Conservation (phyloP, 2,329 filamentous ascomycete species). For the Tricladium varicosporioides region DNA sequence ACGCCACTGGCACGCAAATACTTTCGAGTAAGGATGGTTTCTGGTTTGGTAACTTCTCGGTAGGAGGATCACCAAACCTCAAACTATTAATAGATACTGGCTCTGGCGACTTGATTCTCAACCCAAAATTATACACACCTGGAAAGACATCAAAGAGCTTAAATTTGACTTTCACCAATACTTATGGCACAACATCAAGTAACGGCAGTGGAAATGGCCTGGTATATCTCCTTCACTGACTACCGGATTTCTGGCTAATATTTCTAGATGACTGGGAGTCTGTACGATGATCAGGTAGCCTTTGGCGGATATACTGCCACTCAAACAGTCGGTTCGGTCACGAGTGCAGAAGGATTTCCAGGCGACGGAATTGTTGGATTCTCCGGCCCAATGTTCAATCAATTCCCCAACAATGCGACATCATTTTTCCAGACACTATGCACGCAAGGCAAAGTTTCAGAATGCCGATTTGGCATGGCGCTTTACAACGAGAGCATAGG, state of each 20-base stretch:
- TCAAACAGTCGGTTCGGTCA: conserved; percentile 5
- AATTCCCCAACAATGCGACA: conserved; percentile 2
- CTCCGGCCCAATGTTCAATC: not conserved
- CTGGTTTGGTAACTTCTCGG: conserved; percentile 14
- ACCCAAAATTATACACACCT: conserved; percentile 10
- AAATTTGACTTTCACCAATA: conserved; percentile 1
- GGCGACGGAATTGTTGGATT: conserved; percentile 9
- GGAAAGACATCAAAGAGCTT: not conserved
- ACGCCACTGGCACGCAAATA: not conserved
- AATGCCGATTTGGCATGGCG: conserved; percentile 10
- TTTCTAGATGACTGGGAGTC: conserved; percentile 1
- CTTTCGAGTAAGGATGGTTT: conserved; percentile 5
- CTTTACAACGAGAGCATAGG: not conserved
- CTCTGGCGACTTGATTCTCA: conserved; percentile 15
- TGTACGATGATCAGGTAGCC: conserved; percentile 7
- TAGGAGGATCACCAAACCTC: conserved; percentile 7
- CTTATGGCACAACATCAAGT: conserved; percentile 3
- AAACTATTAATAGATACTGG: conserved; percentile 14
- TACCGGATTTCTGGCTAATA: not conserved
- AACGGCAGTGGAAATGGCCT: conserved; percentile 4
- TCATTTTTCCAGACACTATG: conserved; percentile 11
- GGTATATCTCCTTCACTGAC: not conserved
- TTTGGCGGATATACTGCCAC: not conserved
- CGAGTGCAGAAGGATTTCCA: not conserved
- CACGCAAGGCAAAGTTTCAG: not conserved